Base-by-base conservation (phyloP, 441 rosid species). In the Metrosideros polymorpha region DNA sequence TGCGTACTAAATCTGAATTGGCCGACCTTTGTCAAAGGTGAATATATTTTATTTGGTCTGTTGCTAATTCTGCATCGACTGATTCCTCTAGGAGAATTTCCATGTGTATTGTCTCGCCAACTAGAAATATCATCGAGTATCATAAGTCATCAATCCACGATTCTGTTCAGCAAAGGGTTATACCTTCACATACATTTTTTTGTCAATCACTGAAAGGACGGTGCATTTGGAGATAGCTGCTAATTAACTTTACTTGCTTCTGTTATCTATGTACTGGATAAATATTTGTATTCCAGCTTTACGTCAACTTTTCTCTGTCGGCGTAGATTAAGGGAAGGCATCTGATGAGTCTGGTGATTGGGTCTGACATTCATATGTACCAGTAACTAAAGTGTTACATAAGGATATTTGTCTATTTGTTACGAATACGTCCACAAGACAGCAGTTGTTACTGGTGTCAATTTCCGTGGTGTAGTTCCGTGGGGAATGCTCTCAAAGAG, bases 281-380 rank as follows among this genome's bases (percentile, higher is more conserved):
- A 32, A 63, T 63, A 32, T 63, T 49, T 12, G 42, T n/a, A 13
- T 57, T 57, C 18, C 32, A n/a, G 32, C 32, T n/a, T 57, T 0
- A 0, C 1, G 8, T 0, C 0, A 0, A 15, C 66, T 57, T 57
- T 57, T 57, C 66, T 12, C 7, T 57, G 66, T 57, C 0, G 1
- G 17, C 9, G 7, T 57, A 13, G 17, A 1, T 57, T n/a, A 57
- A 57, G 18, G 18, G 9, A 13, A 57, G n/a, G 63, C 63, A 13
- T 57, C 17, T 57, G 12, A 63, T 18, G 76, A 63, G 43, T 63
- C 42, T 17, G 42, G 0, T 32, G 32, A 32, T 0, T 8, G 5
- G 39, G 42, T 1, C 76, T 17, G 75, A 61, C 42, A 61, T 61
- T 61, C 24, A 30, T 30, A 8, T 30, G 42, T 30, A 4, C 2